phyloP scores from a whole-genome alignment of 495 filamentous ascomycete species.

The Penicillium angulare region DNA sequence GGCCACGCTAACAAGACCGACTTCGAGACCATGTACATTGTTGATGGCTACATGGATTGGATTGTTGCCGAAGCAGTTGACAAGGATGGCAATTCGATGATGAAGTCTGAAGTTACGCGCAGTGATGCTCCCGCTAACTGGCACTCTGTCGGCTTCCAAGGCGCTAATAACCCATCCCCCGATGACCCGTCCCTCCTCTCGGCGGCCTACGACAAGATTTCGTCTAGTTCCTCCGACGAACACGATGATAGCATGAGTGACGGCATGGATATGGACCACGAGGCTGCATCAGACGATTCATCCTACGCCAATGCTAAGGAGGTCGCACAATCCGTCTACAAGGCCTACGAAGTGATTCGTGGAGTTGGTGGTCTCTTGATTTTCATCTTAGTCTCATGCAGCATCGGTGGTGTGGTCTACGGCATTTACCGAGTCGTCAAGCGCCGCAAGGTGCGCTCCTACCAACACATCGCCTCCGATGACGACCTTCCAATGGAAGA shows the following conservation, averaged over 20 bases:
- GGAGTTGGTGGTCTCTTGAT: constrained; percentile 35
- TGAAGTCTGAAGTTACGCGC: constrained; percentile 28
- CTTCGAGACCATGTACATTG: constrained; percentile 46
- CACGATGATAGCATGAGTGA: constrained; percentile 13
- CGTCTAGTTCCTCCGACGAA: not conserved
- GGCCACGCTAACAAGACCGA: constrained; percentile 38
- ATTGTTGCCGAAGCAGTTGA: constrained; percentile 40
- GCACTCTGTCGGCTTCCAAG: constrained; percentile 34
- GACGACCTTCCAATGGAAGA: constrained; percentile 29
- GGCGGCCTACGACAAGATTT: constrained; percentile 9
- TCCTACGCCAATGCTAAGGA: constrained; percentile 28
- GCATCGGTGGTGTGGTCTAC: constrained; percentile 24
- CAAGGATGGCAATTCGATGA: constrained; percentile 27
- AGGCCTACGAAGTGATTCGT: constrained; percentile 37
- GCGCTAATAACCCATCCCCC: constrained; percentile 21
- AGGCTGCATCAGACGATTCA: constrained; percentile 2
- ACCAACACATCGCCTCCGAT: constrained; percentile 35
- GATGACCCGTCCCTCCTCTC: constrained; percentile 34
- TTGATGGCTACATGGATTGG: constrained; percentile 41
- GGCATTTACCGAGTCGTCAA: constrained; percentile 25
- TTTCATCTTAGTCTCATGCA: constrained; percentile 28
- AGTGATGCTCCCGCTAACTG: constrained; percentile 33
- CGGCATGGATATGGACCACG: constrained; percentile 12
- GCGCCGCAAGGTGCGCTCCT: constrained; percentile 27
- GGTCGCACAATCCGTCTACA: constrained; percentile 30